Evolutionary conservation across 768 basidiomycete genomes (phyloP), one percentile per base, ranked within the genome.

Genomic region (Suillus plorans): DNA sequence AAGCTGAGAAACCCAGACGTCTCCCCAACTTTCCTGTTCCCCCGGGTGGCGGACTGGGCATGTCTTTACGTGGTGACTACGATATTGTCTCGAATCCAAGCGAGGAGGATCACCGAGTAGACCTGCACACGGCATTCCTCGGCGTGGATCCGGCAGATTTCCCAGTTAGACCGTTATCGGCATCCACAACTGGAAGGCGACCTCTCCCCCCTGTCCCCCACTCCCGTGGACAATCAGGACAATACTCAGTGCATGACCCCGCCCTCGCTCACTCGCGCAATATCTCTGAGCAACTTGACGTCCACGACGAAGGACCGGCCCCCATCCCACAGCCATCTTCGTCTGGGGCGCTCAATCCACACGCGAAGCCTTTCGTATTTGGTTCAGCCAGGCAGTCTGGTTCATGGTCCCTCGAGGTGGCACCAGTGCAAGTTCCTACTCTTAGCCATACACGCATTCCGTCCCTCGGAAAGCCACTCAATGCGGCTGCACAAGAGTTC

Each of bases 41-140:
- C 20, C 91, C 92, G 1, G 79, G 83, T 31, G 84, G 78, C 63
- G 77, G 82, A 0, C 72, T 84, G 55, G 72, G 80, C 42, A 71
- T 85, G 65, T 77, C 77, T 36, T 73, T 70, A 60, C 70, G 64
- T 20, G 80, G 84, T 7, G 85, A 85, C 25, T 86, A 88, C 60
- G 93, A 95, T 68, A 80, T 93, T 67, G 85, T 92, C 36, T 94
- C 93, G 41, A 95, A 95, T 74, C 93, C 93, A 1, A 93, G 91
- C 69, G 93, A 95, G 66, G 92, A 94, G 70, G 87, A 83, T 22
- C 71, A 73, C 68, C 73, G 66, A 12, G 71, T 73, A 4, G 73
- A 73, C 60, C 68, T 78, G 67, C 66, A 77, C 71, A 67, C 81
- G 18, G 69, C 82, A 36, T 86, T 84, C 69, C 75, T 84, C 7